Evolutionary conservation across 2,329 filamentous ascomycete genomes (phyloP).

Genomic region (Talaromyces sp.): DNA sequence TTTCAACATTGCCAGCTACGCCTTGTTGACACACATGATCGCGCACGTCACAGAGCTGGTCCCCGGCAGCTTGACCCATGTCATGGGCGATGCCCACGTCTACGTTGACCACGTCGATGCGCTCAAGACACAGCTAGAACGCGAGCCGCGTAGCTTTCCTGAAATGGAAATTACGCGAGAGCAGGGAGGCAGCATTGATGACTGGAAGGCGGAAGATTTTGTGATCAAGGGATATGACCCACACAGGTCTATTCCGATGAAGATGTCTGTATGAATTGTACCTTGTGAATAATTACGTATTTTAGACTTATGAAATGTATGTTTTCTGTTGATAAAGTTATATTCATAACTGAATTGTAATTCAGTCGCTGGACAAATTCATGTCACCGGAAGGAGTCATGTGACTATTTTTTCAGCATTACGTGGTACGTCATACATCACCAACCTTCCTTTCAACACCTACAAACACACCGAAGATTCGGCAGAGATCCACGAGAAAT

Average conservation of each 20-base stretch:
- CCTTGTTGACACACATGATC: constrained; percentile 89
- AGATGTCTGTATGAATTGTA: constrained; percentile 75
- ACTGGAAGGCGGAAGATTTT: constrained; percentile 85
- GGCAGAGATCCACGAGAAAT: constrained; percentile 41
- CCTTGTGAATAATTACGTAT: neutral
- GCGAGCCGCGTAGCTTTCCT: constrained; percentile 78
- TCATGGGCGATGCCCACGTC: constrained; percentile 97
- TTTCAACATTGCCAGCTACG: constrained; percentile 96
- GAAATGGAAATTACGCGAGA: constrained; percentile 65
- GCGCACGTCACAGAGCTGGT: constrained; percentile 79
- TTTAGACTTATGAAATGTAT: neutral
- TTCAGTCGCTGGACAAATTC: neutral
- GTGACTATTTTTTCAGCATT: neutral
- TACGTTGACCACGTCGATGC: constrained; percentile 91
- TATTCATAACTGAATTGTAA: neutral
- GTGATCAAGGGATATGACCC: constrained; percentile 82
- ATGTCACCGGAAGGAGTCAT: neutral
- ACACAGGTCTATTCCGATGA: constrained; percentile 91
- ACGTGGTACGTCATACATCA: neutral
- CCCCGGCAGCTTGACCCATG: constrained; percentile 83
- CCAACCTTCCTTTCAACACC: neutral
- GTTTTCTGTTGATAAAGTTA: neutral
- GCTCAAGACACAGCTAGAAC: constrained; percentile 68
- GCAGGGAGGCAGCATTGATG: constrained; percentile 71
- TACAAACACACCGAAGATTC: neutral